These are phyloP conservation scores for Colletotrichum tamarilloi DNA, from an alignment of 2,329 filamentous ascomycete genomes.

Conservation along the genomic window DNA sequence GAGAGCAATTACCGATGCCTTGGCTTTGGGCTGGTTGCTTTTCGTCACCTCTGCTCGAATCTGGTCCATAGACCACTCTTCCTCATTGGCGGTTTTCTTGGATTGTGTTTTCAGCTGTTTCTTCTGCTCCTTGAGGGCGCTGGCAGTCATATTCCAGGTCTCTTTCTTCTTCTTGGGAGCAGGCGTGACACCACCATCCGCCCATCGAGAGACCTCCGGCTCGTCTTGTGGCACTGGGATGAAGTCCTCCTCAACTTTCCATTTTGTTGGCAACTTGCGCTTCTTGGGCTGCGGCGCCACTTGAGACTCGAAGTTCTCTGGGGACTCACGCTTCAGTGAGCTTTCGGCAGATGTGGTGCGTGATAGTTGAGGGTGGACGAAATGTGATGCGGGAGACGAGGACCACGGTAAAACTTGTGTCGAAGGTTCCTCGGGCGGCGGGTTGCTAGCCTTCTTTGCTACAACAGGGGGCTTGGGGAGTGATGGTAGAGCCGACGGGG, in stretches of 20 bases:
- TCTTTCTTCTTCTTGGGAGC: slow-evolving; percentile 46
- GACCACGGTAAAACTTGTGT: slow-evolving; percentile 75
- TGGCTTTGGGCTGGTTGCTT: slow-evolving; percentile 46
- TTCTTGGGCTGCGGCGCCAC: slow-evolving; percentile 63
- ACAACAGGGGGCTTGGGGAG: slow-evolving; percentile 40
- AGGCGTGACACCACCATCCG: slow-evolving; percentile 40
- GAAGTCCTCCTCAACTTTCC: slow-evolving; percentile 39
- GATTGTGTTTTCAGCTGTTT: slow-evolving; percentile 76
- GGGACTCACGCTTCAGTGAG: slow-evolving; percentile 56
- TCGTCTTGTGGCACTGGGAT: slow-evolving; percentile 43
- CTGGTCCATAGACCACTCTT: slow-evolving; percentile 55
- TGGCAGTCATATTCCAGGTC: slow-evolving; percentile 80
- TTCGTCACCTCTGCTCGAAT: slow-evolving; percentile 52
- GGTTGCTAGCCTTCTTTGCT: slow-evolving; percentile 39
- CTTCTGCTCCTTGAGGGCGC: slow-evolving; percentile 81
- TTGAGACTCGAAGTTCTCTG: slow-evolving; percentile 43
- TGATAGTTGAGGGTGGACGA: slow-evolving; percentile 47
- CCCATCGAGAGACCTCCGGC: slow-evolving; percentile 10
- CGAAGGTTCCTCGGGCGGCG: not conserved
- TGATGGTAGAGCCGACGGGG: slow-evolving; percentile 62
- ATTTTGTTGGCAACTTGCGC: slow-evolving; percentile 70
- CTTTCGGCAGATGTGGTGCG: slow-evolving; percentile 39
- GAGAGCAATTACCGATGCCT: slow-evolving; percentile 71
- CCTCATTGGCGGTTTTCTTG: slow-evolving; percentile 58
- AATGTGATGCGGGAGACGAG: slow-evolving; percentile 67